A percentile compares a stretch with the other conserved stretches of the same genome.
These are phyloP conservation scores for Pseudogymnoascus sp. DNA, from an alignment of 2,329 filamentous ascomycete genomes.

Conservation along the genomic window DNA sequence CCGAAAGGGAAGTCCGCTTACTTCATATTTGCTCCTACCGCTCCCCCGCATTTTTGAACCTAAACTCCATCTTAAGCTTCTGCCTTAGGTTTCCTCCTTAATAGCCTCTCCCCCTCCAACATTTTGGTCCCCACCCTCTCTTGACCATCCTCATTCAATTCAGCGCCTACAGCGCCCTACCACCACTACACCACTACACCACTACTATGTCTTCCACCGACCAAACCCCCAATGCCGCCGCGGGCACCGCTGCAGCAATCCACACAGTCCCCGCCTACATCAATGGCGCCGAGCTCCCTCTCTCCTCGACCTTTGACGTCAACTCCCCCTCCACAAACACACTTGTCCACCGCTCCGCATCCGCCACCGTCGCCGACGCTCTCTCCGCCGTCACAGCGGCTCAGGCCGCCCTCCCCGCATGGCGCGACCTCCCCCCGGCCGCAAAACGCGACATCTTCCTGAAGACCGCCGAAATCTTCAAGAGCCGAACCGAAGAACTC, in stretches of 20 bases:
- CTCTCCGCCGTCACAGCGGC: constrained; percentile 46
- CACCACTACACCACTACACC: background rate
- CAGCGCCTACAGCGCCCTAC: background rate
- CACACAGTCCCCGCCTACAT: constrained; percentile 35
- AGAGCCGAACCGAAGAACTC: constrained; percentile 51
- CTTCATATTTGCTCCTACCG: background rate
- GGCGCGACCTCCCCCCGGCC: constrained; percentile 54
- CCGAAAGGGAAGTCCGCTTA: background rate
- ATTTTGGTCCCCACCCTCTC: background rate
- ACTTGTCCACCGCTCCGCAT: constrained; percentile 47
- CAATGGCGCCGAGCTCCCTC: constrained; percentile 36
- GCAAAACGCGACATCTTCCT: constrained; percentile 61
- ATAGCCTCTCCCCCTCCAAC: background rate
- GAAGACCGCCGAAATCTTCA: constrained; percentile 58
- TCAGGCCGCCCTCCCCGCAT: constrained; percentile 58
- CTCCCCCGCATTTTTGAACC: background rate
- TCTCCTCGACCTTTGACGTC: constrained; percentile 45
- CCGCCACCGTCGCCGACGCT: constrained; percentile 48
- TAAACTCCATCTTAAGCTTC: background rate
- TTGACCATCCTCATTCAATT: background rate
- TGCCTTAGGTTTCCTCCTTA: background rate
- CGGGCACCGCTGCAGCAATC: background rate
- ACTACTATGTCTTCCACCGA: background rate
- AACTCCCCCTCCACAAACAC: constrained; percentile 45
- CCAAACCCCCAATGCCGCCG: background rate